Evolutionary conservation across 2,329 filamentous ascomycete genomes (phyloP), one percentile per base, ranked within the genome.

Genomic region (Paramyrothecium roridum): DNA sequence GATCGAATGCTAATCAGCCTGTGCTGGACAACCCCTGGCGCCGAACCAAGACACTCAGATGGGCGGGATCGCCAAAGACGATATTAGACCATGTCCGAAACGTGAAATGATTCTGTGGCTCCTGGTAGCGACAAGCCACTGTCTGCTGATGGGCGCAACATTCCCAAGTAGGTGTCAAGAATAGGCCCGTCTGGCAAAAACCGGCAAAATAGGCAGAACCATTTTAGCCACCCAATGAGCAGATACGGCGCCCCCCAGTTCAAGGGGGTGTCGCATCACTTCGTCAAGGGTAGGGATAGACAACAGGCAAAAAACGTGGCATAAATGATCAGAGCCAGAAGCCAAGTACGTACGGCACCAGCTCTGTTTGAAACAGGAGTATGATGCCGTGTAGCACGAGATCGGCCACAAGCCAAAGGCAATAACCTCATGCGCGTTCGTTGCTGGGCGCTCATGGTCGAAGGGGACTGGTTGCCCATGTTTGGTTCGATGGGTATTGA

Each of bases 181-280:
- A 47, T 59, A 59, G 62, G 58, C 46, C 55, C 55, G 55, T 58
- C 57, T 60, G 62, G 59, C 47, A 60, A 52, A 61, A 65, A 53
- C 55, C 60, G 65, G 63, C n/a, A 66, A 65, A 68, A 68, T 58
- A 53, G 46, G 48, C 40, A 16, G 50, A 45, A 26, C 21, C 20
- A 33, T 60, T 65, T 68, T 61, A 66, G 56, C 65, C 65, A 54
- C 46, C 57, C 54, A 59, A 59, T 60, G 4, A 19, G 20, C 13
- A 19, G 30, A 50, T 40, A 58, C n/a, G 43, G 43, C 48, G 56
- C 52, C 53, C 50, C 49, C 53, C 50, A 52, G 30, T 30, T 30
- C 19, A 48, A 26, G 30, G 37, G n/a, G 37, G 37, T 43, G 37
- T 16, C n/a, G 37, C n/a, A 50, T 54, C 48, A 21, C 20, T 46